Base-by-base conservation (phyloP, 495 filamentous ascomycete genomes). In the Penicillium canariense region DNA sequence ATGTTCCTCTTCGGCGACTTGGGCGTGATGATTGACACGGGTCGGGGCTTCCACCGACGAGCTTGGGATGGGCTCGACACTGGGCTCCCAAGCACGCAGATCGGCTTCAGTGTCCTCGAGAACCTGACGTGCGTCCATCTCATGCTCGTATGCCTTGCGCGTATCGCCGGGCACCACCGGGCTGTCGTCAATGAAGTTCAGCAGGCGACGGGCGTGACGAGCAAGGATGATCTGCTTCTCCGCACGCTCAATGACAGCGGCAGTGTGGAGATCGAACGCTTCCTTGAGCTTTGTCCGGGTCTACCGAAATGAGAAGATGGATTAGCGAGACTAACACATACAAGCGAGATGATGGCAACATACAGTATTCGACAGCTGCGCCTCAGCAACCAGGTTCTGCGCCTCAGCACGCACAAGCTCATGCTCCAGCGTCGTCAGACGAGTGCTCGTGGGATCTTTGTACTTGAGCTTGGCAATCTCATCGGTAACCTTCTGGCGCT, bases 221-320 rank as follows among this genome's bases (percentile, higher is more conserved):
- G 95, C 95, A 18, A 98, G 83, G 51, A 98, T 87, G 56, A 88
- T 87, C 71, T 97, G 93, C 77, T 97, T 97, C 73, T 97, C 94
- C 10, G 90, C 90, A 38, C 93, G 88, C 75, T 97, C 94, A 60
- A 97, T 91, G 11, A 89, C 86, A 30, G 90, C 92, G 9, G 87
- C 83, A 54, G 92, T 85, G 60, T 97, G 91, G 49, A 87, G 68
- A 58, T 90, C 89, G 68, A 90, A 96, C 35, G 94, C 91, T 74
- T 96, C 89, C 70, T 95, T 96, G 60, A 97, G 77, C 71, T 96
- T 97, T 62, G 89, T 85, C 42, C 94, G 84, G 11, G 94, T 97
- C 86, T 92, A 56, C 14, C 45, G 14, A 17, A 25, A n/a, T 43
- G 34, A 31, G n/a, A 15, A 23, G 14, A 20, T 36, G 9, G 15